Conservation (phyloP, 73 alveolate genomes). For the Effrenium voratum region DNA sequence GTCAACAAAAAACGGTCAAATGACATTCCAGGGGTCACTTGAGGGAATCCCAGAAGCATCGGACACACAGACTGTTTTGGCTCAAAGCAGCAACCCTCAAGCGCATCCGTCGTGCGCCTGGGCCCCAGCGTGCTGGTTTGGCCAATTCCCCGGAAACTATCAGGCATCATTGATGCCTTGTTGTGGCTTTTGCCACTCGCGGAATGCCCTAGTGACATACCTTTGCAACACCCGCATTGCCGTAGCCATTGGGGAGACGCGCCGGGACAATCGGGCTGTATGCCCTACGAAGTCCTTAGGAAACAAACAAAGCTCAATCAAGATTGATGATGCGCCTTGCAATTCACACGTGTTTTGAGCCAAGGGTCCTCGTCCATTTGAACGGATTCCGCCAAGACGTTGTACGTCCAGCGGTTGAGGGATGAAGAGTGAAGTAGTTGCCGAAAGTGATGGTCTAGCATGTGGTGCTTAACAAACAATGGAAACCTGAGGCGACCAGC, state of each 20-base stretch:
- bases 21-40: too few relatives aligned
- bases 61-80: too few relatives aligned
- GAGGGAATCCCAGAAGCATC: too few relatives aligned
- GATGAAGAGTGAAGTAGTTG: not conserved
- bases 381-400: not conserved
- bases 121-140: too few relatives aligned
- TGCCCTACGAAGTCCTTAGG: slow-evolving; percentile 6
- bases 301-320: too few relatives aligned
- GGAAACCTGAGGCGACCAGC: not conserved
- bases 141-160: too few relatives aligned
- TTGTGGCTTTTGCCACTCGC: not conserved
- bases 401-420: not conserved
- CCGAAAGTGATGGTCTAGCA: not conserved
- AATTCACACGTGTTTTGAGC: too few relatives aligned
- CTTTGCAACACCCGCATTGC: not conserved
- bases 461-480: slow-evolving; percentile 15
- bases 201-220: not conserved
- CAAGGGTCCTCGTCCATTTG: slow-evolving; percentile 34
- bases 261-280: not conserved
- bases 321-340: too few relatives aligned
- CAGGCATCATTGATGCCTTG: too few relatives aligned
- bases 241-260: not conserved
- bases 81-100: too few relatives aligned
- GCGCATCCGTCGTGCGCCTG: too few relatives aligned
- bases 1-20: too few relatives aligned